Evolutionary conservation across 768 basidiomycete species (phyloP).

Genomic region (Filobasidium wieringae): DNA sequence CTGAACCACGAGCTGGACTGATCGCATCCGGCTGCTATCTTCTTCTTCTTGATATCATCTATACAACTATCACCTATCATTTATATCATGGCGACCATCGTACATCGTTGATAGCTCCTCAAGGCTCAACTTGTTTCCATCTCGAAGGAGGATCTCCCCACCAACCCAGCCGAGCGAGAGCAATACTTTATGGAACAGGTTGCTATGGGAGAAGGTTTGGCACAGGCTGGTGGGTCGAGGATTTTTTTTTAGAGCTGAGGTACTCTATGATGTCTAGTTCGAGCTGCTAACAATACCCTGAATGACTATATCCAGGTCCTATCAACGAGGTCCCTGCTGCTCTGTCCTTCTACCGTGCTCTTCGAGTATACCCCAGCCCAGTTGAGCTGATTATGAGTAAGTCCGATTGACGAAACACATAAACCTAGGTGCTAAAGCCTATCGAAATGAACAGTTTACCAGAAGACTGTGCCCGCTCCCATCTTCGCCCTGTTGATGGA

Average conservation of each 20-base stretch:
- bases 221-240: conserved; percentile 53
- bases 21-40: neutral
- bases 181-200: conserved; percentile 85
- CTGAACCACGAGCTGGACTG: neutral
- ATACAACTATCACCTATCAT: neutral
- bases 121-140: conserved; percentile 55
- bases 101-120: conserved; percentile 39
- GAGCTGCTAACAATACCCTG: no score
- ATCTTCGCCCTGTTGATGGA: conserved; percentile 43
- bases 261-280: no score
- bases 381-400: conserved; percentile 75
- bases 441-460: conserved; percentile 48
- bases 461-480: conserved; percentile 70
- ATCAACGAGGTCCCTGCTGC: conserved; percentile 67
- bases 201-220: conserved; percentile 71
- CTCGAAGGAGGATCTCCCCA: conserved; percentile 57
- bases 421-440: neutral
- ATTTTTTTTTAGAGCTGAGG: no score
- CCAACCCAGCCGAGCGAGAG: conserved; percentile 66
- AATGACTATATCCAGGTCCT: conserved; percentile 49
- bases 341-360: conserved; percentile 79
- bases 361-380: conserved; percentile 86
- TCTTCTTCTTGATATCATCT: neutral
- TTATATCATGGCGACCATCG: no score
- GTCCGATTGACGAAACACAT: conserved; percentile 11